Base-by-base conservation (phyloP, 2,329 filamentous ascomycete species). In the Aureobasidium melanogenum region DNA sequence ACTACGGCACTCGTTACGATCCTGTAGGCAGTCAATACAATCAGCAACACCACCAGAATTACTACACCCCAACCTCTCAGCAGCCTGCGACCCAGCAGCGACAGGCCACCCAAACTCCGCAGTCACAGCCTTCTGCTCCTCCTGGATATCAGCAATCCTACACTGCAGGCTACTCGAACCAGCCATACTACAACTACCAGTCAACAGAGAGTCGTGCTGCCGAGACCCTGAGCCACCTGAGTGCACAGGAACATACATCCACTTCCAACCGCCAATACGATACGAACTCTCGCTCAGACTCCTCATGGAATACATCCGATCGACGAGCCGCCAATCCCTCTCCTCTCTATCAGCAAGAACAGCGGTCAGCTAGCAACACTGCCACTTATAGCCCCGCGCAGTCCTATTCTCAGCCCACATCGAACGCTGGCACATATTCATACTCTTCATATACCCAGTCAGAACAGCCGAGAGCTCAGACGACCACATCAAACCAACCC, bases 1-100 rank as follows among this genome's bases (percentile, higher is more conserved):
- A 66, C 34, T 65, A 66, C 41, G 62, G 63, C 61, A 68, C 63
- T 63, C 70, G 68, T 65, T 71, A 72, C 63, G 69, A 70, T 48
- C 67, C 70, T 5, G 68, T 67, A 7, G 69, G 69, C 12, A 72
- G 70, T 48, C 69, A 70, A 61, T 61, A 68, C 14, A 68, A 64
- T 24, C 61, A 64, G 30, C 67, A 67, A 28, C 50, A 46, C 14
- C 57, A 56, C 15, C 56, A 55, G 36, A 41, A 22, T 19, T 56
- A 63, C 14, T 61, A 61, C 19, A 43, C 58, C 4, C 36, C 32
- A 7, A 39, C 26, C 10, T 17, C 54, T 2, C 57, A 61, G 17
- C 62, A 64, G 26, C 24, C 54, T 15, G 36, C 56, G 17, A 38
- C 55, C 0, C 26, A 46, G 32, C 44, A 59, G 34, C 54, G 30